Percentiles rank a stretch among this genome's conserved stretches.
phyloP scores from a whole-genome alignment of 1,284 basidiomycete species.

The Phlebopus sp. region DNA sequence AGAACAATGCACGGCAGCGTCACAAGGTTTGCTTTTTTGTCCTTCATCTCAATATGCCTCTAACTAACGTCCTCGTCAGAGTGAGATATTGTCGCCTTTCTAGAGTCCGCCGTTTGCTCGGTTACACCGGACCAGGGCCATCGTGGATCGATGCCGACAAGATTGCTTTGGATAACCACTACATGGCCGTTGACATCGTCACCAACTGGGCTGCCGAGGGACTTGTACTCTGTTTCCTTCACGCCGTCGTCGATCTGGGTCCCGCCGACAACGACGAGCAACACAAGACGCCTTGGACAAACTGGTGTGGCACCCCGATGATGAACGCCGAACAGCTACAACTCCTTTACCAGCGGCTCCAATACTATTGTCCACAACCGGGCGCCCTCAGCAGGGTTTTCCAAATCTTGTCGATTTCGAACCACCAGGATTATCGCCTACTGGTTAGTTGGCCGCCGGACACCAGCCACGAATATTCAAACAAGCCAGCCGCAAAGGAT shows the following conservation, averaged over 20 bases:
- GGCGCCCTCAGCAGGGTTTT: slow-evolving; percentile 65
- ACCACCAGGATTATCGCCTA: slow-evolving; percentile 52
- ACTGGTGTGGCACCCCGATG: slow-evolving; percentile 86
- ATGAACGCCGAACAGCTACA: slow-evolving; percentile 56
- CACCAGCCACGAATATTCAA: slow-evolving; percentile 39
- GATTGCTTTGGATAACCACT: slow-evolving; percentile 73
- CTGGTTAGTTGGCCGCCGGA: slow-evolving; percentile 90
- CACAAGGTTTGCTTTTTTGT: slow-evolving; percentile 58
- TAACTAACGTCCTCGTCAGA: slow-evolving; percentile 37
- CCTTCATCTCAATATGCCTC: slow-evolving; percentile 14
- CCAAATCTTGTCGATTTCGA: slow-evolving; percentile 67
- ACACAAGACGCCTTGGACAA: slow-evolving; percentile 82
- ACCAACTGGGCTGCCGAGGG: slow-evolving; percentile 93
- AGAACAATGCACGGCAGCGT: slow-evolving; percentile 89
- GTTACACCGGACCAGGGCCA: slow-evolving; percentile 51
- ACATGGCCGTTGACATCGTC: slow-evolving; percentile 88
- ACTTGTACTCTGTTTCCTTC: slow-evolving; percentile 92
- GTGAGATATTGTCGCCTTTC: slow-evolving; percentile 75
- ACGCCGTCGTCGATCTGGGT: slow-evolving; percentile 78
- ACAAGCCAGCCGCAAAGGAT: slow-evolving; percentile 72
- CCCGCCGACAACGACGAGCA: slow-evolving; percentile 81
- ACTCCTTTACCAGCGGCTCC: slow-evolving; percentile 57
- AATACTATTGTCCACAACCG: slow-evolving; percentile 48
- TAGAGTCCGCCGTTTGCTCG: slow-evolving; percentile 64
- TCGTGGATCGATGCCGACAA: slow-evolving; percentile 65